phyloP scores from a whole-genome alignment of 305 asterid species.

The Fraxinus paxiana region DNA sequence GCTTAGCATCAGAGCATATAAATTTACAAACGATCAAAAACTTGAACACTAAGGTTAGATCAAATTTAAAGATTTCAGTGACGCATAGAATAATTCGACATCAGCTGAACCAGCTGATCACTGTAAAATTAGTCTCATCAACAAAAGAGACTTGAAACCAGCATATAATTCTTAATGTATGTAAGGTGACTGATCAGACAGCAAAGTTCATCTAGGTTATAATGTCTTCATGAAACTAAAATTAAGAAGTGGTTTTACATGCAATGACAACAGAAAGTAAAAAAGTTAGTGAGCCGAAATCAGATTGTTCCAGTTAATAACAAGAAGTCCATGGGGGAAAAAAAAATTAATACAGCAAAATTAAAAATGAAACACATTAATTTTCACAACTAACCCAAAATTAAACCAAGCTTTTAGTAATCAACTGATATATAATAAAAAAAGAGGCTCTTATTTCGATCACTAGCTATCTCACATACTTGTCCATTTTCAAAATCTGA shows the following conservation, averaged over 20 bases:
- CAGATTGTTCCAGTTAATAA: neutral
- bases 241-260: neutral
- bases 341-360: neutral
- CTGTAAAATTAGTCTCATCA: neutral
- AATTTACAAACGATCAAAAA: neutral
- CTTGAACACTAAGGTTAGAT: neutral
- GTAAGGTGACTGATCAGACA: neutral
- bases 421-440: neutral
- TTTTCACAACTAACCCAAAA: neutral
- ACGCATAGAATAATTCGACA: neutral
- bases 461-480: neutral
- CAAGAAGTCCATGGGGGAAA: neutral
- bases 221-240: neutral
- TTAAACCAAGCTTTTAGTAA: neutral
- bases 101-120: neutral
- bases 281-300: neutral
- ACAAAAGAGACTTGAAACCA: neutral
- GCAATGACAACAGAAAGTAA: neutral
- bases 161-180: neutral
- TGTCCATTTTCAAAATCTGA: neutral
- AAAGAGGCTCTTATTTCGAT: neutral
- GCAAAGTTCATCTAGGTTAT: neutral
- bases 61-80: neutral
- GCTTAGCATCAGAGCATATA: conserved; percentile 14
- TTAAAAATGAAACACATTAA: neutral